These are phyloP conservation scores for Collybia sp. DNA, from an alignment of 768 basidiomycete genomes.

Conservation along the genomic window DNA sequence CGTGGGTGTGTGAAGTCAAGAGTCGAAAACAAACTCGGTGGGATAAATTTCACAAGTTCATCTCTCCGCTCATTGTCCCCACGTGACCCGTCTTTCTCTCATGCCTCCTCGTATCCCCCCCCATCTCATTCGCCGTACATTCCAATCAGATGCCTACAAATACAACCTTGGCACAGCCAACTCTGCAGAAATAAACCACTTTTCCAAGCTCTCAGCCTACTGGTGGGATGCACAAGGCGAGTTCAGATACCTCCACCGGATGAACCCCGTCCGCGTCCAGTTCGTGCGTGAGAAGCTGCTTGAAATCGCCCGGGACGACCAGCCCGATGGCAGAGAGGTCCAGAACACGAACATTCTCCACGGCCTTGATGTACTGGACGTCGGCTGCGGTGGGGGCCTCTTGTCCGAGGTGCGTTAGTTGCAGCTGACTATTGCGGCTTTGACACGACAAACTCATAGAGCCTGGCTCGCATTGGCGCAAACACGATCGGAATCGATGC, in stretches of 20 bases:
- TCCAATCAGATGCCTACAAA: slow-evolving; percentile 9
- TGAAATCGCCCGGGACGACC: slow-evolving; percentile 52
- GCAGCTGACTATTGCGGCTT: background rate
- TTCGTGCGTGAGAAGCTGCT: slow-evolving; percentile 77
- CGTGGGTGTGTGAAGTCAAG: too few relatives aligned
- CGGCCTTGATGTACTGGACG: slow-evolving; percentile 76
- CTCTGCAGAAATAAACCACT: slow-evolving; percentile 72
- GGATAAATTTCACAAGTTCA: background rate
- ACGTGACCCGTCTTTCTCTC: background rate
- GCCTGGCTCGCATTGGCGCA: slow-evolving; percentile 83
- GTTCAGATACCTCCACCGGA: slow-evolving; percentile 81
- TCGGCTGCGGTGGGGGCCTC: slow-evolving; percentile 95
- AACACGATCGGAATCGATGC: slow-evolving; percentile 92
- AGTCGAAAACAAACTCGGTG: background rate
- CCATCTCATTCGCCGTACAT: slow-evolving; percentile 1
- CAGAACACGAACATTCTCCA: slow-evolving; percentile 37
- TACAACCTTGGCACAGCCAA: slow-evolving; percentile 44
- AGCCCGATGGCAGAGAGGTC: slow-evolving; percentile 17
- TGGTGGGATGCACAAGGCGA: slow-evolving; percentile 96
- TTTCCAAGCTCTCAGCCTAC: slow-evolving; percentile 70
- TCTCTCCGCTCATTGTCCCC: background rate
- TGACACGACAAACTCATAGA: slow-evolving; percentile 37
- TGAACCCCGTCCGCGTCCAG: slow-evolving; percentile 88
- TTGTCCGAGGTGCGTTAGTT: slow-evolving; percentile 70
- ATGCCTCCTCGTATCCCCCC: background rate